These are phyloP conservation scores for Patellaria atrata DNA, from an alignment of 495 filamentous ascomycete species.

Conservation along the genomic window DNA sequence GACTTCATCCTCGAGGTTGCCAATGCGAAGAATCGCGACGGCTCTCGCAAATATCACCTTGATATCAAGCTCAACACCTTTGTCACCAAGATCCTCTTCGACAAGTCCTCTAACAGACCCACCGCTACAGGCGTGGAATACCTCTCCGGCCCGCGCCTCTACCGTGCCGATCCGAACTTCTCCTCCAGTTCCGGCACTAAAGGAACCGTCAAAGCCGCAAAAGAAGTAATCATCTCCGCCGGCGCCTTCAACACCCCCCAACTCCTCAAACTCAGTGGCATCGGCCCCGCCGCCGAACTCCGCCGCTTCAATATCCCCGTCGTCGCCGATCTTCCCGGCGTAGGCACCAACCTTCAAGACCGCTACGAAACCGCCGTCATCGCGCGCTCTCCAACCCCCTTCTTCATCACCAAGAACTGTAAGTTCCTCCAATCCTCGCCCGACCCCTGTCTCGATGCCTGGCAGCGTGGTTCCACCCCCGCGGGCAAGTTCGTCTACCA, in stretches of 20 bases:
- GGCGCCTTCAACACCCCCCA: slow-evolving; percentile 49
- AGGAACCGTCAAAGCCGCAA: slow-evolving; percentile 34
- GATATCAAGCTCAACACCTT: slow-evolving; percentile 45
- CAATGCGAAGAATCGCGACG: slow-evolving; percentile 36
- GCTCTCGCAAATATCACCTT: slow-evolving; percentile 40
- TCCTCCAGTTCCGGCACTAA: slow-evolving; percentile 25
- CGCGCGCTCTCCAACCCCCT: slow-evolving; percentile 29
- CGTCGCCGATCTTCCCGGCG: slow-evolving; percentile 40
- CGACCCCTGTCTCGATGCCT: slow-evolving; percentile 38
- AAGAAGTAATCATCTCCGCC: slow-evolving; percentile 50
- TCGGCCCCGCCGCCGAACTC: slow-evolving; percentile 40
- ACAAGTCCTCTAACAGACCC: slow-evolving; percentile 30
- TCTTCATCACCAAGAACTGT: slow-evolving; percentile 32
- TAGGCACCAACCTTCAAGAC: slow-evolving; percentile 55
- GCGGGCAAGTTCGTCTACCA: slow-evolving; percentile 36
- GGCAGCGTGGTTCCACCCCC: slow-evolving; percentile 23
- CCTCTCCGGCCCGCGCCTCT: slow-evolving; percentile 43
- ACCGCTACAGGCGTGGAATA: slow-evolving; percentile 49
- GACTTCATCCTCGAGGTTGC: slow-evolving; percentile 40
- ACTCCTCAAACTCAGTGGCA: slow-evolving; percentile 47
- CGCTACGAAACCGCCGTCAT: slow-evolving; percentile 43
- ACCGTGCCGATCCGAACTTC: slow-evolving; percentile 39
- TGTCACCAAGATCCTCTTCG: slow-evolving; percentile 46
- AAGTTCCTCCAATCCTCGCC: slow-evolving; percentile 29
- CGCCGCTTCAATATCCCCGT: slow-evolving; percentile 34